These are phyloP conservation scores for Fraxinus greggii DNA, from an alignment of 305 asterid genomes.

Conservation along the genomic window DNA sequence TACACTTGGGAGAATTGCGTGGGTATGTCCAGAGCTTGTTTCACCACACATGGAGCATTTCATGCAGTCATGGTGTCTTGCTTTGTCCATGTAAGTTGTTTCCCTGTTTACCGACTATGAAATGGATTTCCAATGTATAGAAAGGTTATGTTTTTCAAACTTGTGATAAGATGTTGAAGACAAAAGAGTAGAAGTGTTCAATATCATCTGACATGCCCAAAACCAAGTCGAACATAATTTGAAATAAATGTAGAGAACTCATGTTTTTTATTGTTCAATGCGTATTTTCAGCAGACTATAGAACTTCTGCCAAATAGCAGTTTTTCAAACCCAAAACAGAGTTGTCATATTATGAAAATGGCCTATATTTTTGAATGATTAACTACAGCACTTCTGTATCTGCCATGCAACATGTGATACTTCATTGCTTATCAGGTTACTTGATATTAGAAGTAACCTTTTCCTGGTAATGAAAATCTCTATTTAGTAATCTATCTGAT, in stretches of 20 bases:
- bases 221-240: neutral
- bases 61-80: slow-evolving; percentile 95
- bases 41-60: slow-evolving; percentile 99
- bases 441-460: neutral
- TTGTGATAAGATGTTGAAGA: slow-evolving; percentile 2
- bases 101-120: slow-evolving; percentile 2
- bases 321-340: neutral
- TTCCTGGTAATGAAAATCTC: neutral
- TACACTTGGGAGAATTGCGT: slow-evolving; percentile 95
- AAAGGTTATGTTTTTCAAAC: neutral
- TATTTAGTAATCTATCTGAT: slow-evolving; percentile 3
- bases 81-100: slow-evolving; percentile 81
- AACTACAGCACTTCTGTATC: neutral
- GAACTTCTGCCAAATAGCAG: neutral
- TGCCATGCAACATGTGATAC: neutral
- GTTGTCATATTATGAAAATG: neutral
- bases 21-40: slow-evolving; percentile 97
- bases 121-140: neutral
- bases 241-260: neutral
- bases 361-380: neutral
- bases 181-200: neutral
- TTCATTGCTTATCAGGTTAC: neutral
- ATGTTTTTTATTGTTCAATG: neutral
- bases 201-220: neutral
- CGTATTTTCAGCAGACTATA: neutral